Evolutionary conservation across 495 filamentous ascomycete species (phyloP).

Genomic region (Penicillium herquei): DNA sequence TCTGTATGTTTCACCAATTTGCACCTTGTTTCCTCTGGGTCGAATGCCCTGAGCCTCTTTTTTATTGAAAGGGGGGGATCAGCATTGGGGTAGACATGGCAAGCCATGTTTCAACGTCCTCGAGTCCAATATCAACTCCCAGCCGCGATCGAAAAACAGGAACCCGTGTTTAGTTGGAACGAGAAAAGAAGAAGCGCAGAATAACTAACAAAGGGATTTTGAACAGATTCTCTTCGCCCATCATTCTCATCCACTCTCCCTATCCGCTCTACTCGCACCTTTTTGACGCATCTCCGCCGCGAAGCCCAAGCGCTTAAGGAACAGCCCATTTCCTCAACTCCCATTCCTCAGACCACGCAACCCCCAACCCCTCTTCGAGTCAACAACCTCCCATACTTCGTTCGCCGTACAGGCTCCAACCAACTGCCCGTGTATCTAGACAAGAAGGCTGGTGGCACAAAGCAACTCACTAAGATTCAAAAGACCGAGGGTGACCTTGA

Average conservation of each 20-base stretch:
- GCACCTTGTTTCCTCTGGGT: no score
- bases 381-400: constrained; percentile 62
- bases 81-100: neutral
- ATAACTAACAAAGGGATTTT: constrained; percentile 2
- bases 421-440: constrained; percentile 78
- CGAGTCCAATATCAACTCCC: neutral
- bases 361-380: constrained; percentile 28
- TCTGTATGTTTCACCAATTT: constrained; percentile 29
- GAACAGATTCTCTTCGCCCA: constrained; percentile 2
- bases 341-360: constrained; percentile 25
- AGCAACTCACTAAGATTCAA: constrained; percentile 70
- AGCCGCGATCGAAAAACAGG: neutral
- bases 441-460: constrained; percentile 72
- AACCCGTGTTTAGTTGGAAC: neutral
- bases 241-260: constrained; percentile 6
- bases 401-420: constrained; percentile 67
- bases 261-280: constrained; percentile 38
- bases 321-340: constrained; percentile 25
- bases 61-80: neutral
- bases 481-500: constrained; percentile 71
- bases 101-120: neutral
- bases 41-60: no score
- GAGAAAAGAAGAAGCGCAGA: neutral
- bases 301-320: constrained; percentile 41
- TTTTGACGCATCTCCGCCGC: constrained; percentile 41